Evolutionary conservation across 2,329 filamentous ascomycete species (phyloP).

Genomic region (Samsoniella hepiali): DNA sequence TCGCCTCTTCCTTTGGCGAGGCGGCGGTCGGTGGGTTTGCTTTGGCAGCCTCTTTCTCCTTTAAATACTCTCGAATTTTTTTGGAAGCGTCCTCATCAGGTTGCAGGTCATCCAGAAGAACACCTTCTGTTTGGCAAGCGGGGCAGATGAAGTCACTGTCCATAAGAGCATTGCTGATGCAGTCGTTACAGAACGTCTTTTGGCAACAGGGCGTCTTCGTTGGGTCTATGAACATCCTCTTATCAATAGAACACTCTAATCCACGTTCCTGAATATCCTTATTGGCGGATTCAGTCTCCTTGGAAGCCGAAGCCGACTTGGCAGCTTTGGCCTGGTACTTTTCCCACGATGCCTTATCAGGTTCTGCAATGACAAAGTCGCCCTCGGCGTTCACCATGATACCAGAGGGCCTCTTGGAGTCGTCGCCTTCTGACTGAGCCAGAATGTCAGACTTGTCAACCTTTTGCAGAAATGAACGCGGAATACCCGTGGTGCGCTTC

Average conservation of each 20-base stretch:
- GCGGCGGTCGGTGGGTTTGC: slow-evolving; percentile 35
- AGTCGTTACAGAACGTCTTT: slow-evolving; percentile 98
- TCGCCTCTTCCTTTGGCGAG: slow-evolving; percentile 31
- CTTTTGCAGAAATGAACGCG: slow-evolving; percentile 89
- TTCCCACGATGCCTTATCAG: slow-evolving; percentile 94
- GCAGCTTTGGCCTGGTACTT: slow-evolving; percentile 86
- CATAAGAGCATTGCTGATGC: slow-evolving; percentile 98
- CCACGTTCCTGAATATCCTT: slow-evolving; percentile 86
- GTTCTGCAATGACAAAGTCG: slow-evolving; percentile 94
- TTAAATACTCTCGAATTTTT: slow-evolving; percentile 73
- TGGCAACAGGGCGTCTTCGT: slow-evolving; percentile 98
- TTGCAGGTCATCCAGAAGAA: slow-evolving; percentile 87
- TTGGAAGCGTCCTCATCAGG: slow-evolving; percentile 73
- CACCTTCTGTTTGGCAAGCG: slow-evolving; percentile 83
- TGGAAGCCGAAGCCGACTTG: slow-evolving; percentile 77
- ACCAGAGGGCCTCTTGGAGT: slow-evolving; percentile 81
- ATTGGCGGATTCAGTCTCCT: slow-evolving; percentile 73
- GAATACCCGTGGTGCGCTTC: slow-evolving; percentile 95
- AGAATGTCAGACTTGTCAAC: slow-evolving; percentile 85
- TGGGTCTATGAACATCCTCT: slow-evolving; percentile 96
- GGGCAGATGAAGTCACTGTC: slow-evolving; percentile 98
- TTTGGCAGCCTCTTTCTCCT: slow-evolving; percentile 53
- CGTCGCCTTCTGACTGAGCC: slow-evolving; percentile 69
- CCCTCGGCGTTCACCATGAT: slow-evolving; percentile 98
- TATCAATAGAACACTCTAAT: slow-evolving; percentile 92